Conservation (phyloP, 2,329 filamentous ascomycete genomes). For the Fusarium algeriense region DNA sequence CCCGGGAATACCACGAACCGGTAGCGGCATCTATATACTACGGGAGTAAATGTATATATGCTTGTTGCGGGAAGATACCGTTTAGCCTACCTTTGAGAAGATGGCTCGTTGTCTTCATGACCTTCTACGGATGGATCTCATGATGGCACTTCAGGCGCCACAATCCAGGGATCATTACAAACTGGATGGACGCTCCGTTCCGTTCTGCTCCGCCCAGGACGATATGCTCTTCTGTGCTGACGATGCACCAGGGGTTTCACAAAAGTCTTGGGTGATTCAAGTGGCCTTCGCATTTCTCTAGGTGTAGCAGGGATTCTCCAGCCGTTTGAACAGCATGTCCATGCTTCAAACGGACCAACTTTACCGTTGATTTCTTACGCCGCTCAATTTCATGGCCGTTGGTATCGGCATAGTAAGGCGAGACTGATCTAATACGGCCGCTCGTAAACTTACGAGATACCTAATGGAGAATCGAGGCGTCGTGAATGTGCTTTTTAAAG, state of each 20-base stretch:
- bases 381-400: constrained; percentile 14
- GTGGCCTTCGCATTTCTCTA: not conserved
- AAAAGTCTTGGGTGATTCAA: not conserved
- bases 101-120: not conserved
- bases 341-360: not conserved
- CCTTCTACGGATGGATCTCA: not conserved
- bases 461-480: constrained; percentile 9
- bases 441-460: constrained; percentile 1
- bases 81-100: constrained; percentile 10
- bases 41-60: not conserved
- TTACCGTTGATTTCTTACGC: not conserved
- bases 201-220: not conserved
- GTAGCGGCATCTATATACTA: constrained; percentile 1
- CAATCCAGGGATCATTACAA: constrained; percentile 5
- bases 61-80: not conserved
- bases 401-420: not conserved
- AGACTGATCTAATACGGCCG: not conserved
- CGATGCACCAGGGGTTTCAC: not conserved
- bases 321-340: not conserved
- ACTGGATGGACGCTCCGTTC: constrained; percentile 8
- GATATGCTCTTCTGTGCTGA: not conserved
- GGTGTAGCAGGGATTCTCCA: not conserved
- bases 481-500: constrained; percentile 23
- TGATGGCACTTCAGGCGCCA: constrained; percentile 7
- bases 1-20: constrained; percentile 7